Evolutionary conservation across 208 protist genomes (phyloP), one percentile per base, ranked within the genome.

Genomic region (Trypanosoma lewisi): DNA sequence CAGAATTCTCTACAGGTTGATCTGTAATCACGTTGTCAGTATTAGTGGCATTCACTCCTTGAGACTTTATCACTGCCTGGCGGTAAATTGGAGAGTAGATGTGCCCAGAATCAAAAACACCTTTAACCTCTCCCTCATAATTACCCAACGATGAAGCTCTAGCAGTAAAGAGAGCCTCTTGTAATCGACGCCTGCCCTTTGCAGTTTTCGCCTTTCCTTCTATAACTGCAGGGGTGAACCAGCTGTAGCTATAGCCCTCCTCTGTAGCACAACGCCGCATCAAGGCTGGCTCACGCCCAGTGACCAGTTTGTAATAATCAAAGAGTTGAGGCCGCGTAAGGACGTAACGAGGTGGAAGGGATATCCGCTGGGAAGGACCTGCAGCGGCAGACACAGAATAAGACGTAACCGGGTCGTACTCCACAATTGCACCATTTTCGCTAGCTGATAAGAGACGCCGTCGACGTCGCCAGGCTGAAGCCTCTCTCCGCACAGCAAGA

Each of bases 21-120:
- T 33, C 23, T 16, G 17, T 27, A n/a, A 51, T 28, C 7, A 52
- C 53, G n/a, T 55, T 41, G 4, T 9, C 39, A 2, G 47, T 54
- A 2, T 48, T 65, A 4, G 8, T 17, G 6, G 14, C 36, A 36
- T 16, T 31, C 19, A 68, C 57, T n/a, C 14, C 49, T 52, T 42
- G 37, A 3, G 30, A 21, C 3, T 60, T 34, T 21, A 8, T 37
- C n/a, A 14, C 4, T 17, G 57, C 25, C 8, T 31, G 21, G 19
- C 63, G 52, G 31, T 6, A 45, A 44, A 72, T 72, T 8, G 66
- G 66, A n/a, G 57, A 60, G 48, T 47, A n/a, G 8, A 72, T 23
- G 30, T 53, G 66, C 17, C 66, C 66, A 21, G 57, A 57, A 44
- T 72, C 66, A 56, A 72, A 59, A 28, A 72, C 31, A 14, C 66